Evolutionary conservation across 495 filamentous ascomycete species (phyloP), one percentile per base, ranked within the genome.

Genomic region (Neurospora pannonica): DNA sequence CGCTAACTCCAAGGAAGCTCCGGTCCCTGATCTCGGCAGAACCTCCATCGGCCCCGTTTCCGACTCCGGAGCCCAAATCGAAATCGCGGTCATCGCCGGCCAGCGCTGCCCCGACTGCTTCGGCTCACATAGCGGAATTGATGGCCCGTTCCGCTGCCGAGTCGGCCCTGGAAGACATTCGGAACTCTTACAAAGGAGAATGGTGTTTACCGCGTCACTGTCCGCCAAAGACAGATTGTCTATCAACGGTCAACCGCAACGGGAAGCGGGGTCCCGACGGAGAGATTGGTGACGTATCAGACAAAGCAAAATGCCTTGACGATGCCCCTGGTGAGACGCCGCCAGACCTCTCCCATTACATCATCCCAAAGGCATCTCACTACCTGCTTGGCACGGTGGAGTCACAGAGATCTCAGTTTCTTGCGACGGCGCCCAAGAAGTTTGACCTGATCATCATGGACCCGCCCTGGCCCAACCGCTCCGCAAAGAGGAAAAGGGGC

Each of bases 391-490:
- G 85, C 70, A 83, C 80, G 46, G 81, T 88, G 73, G 72, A 78
- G n/a, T 76, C 79, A 9, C 79, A 77, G 38, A 77, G 81, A 3
- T 43, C 74, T 7, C 43, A 54, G 3, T 84, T 88, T 73, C 73
- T 81, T 5, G 70, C 74, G 38, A 38, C 74, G 19, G 80, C 83
- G 17, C 84, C 84, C 71, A 15, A 40, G 1, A 10, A 48, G 2
- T 97, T 97, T 83, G 86, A 95, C 79, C 84, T 97, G 43, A 88
- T 98, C 69, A 81, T 97, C 34, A 87, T 98, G 9, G 96, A 98
- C 79, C 96, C 96, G 24, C 96, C 96, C 4, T 99, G 95, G 95
- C 91, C 93, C 3, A 98, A 97, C 78, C 87, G 89, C n/a, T 97
- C 94, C 31, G 96, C 91, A 11, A 87, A 87, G 71, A 89, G 95